These are phyloP conservation scores for Fragaria nilgerrensis DNA, from an alignment of 306 rosid species.

Conservation along the genomic window DNA sequence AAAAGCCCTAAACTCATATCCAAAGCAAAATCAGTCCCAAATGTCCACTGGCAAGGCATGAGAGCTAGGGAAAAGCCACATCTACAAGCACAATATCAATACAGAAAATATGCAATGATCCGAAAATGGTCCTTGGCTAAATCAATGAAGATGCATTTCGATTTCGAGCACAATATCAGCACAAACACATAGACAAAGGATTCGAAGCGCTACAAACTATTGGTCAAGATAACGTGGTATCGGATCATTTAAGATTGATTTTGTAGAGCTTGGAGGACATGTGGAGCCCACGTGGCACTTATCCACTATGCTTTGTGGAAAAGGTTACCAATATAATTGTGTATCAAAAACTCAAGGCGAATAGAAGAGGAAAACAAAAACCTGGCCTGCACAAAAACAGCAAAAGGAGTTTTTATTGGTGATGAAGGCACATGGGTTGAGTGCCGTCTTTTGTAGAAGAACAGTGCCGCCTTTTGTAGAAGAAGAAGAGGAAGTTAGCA, in stretches of 20 bases:
- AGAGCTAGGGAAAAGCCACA: neutral
- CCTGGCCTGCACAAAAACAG: slow-evolving; percentile 6
- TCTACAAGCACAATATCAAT: neutral
- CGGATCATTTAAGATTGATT: neutral
- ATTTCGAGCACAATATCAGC: neutral
- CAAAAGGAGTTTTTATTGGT: neutral
- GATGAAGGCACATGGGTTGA: slow-evolving; percentile 36
- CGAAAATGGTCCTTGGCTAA: neutral
- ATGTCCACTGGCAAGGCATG: neutral
- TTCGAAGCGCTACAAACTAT: slow-evolving; percentile 1
- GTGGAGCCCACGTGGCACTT: slow-evolving; percentile 39
- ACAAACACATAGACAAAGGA: neutral
- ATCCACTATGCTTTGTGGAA: slow-evolving; percentile 19
- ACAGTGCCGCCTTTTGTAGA: slow-evolving; percentile 21
- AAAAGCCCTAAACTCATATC: neutral
- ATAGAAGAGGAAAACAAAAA: slow-evolving; percentile 4
- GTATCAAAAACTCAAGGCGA: slow-evolving; percentile 1
- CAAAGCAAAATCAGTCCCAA: neutral
- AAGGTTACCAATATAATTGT: slow-evolving; percentile 10
- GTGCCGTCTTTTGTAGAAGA: slow-evolving; percentile 20
- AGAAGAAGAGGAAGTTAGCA: neutral
- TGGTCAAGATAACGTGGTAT: slow-evolving; percentile 22
- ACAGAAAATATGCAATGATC: neutral
- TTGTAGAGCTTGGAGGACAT: slow-evolving; percentile 16
- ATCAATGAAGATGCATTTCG: neutral